phyloP scores from a whole-genome alignment of 129 eudicot species.

The Gnaphalium uliginosum region DNA sequence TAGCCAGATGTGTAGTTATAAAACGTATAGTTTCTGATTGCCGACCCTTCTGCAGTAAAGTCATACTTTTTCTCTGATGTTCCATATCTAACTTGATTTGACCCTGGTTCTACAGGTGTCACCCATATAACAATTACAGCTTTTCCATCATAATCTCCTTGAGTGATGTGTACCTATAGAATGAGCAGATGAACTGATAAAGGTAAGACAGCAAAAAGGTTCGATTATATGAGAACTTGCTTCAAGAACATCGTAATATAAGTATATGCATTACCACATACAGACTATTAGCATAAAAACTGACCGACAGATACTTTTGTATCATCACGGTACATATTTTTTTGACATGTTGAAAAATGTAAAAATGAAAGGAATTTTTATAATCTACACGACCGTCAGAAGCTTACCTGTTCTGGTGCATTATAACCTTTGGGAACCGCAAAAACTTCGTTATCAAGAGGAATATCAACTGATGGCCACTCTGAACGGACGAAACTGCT shows the following conservation, averaged over 20 bases:
- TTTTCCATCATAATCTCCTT: slow-evolving; percentile 97
- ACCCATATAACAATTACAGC: slow-evolving; percentile 92
- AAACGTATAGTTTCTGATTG: slow-evolving; percentile 63
- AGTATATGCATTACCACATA: background rate
- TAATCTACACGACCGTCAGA: background rate
- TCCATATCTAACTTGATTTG: slow-evolving; percentile 75
- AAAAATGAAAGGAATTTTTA: background rate
- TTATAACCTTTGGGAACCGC: slow-evolving; percentile 73
- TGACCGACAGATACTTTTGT: background rate
- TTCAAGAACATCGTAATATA: background rate
- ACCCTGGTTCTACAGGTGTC: slow-evolving; percentile 81
- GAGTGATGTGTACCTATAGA: slow-evolving; percentile 89
- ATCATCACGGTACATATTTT: background rate
- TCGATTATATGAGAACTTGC: background rate
- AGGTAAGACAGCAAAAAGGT: background rate
- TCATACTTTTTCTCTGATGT: slow-evolving; percentile 67
- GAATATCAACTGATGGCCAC: slow-evolving; percentile 86
- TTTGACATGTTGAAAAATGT: background rate
- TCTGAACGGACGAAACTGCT: slow-evolving; percentile 76
- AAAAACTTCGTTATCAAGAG: slow-evolving; percentile 82
- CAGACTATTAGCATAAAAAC: background rate
- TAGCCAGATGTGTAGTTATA: slow-evolving; percentile 82
- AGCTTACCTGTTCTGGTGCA: slow-evolving; percentile 82
- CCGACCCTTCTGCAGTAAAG: slow-evolving; percentile 57
- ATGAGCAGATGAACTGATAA: background rate